Evolutionary conservation across 140 eudicot species (phyloP).

Genomic region (Stevia rebaudiana): DNA sequence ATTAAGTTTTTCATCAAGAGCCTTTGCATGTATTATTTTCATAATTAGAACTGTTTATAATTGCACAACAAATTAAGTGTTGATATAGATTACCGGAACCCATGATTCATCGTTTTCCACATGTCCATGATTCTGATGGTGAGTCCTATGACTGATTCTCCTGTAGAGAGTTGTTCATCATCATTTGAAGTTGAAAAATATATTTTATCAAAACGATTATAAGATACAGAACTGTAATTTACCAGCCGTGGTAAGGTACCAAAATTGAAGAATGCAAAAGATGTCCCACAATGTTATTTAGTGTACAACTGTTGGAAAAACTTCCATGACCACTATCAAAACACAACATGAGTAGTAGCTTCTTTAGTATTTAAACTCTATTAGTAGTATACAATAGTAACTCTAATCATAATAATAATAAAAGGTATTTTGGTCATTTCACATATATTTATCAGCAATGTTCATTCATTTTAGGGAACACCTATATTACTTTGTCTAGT

Average conservation of each 20-base stretch:
- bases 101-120: slow-evolving; percentile 65
- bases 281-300: slow-evolving; percentile 43
- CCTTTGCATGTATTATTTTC: neutral
- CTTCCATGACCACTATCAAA: slow-evolving; percentile 47
- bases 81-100: slow-evolving; percentile 48
- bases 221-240: slow-evolving; percentile 9
- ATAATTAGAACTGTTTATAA: neutral
- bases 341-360: too few species aligned
- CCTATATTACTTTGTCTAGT: too few species aligned
- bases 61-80: neutral
- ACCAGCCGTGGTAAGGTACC: slow-evolving; percentile 58
- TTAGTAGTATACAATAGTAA: too few species aligned
- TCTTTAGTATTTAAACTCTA: too few species aligned
- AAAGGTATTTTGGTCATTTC: too few species aligned
- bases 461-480: too few species aligned
- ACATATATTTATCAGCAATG: too few species aligned
- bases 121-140: slow-evolving; percentile 68
- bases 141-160: slow-evolving; percentile 71
- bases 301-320: slow-evolving; percentile 34
- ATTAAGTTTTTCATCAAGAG: too few species aligned
- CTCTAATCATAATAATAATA: too few species aligned
- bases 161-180: slow-evolving; percentile 29
- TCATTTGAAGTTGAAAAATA: slow-evolving; percentile 1
- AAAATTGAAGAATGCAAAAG: slow-evolving; percentile 43
- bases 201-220: neutral